Evolutionary conservation across 306 rosid species (phyloP).

Genomic region (Prunus mume): DNA sequence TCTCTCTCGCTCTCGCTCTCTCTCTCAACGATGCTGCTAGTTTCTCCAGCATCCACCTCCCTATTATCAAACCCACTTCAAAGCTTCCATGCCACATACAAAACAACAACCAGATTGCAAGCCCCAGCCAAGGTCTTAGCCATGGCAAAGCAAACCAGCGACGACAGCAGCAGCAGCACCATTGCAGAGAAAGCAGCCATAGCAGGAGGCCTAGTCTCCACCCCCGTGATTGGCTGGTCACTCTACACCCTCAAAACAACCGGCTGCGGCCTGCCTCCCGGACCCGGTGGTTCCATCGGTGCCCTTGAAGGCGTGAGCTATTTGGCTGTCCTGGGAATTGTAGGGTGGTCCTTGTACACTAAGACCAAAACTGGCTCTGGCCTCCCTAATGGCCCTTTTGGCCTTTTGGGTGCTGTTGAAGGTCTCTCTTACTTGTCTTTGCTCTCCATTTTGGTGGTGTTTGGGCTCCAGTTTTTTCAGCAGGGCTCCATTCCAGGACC

Average conservation of each 20-base stretch:
- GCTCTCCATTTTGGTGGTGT: constrained; percentile 62
- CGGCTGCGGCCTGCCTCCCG: constrained; percentile 90
- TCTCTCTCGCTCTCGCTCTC: background rate
- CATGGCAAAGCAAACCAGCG: constrained; percentile 69
- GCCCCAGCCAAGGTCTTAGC: constrained; percentile 32
- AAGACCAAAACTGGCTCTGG: constrained; percentile 86
- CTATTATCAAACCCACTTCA: constrained; percentile 4
- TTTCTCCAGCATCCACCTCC: constrained; percentile 26
- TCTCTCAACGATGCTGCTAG: constrained; percentile 43
- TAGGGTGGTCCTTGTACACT: constrained; percentile 78
- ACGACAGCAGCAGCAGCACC: constrained; percentile 25
- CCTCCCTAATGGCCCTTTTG: constrained; percentile 82
- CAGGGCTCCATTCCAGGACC: constrained; percentile 86
- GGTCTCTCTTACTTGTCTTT: constrained; percentile 64
- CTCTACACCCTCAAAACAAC: constrained; percentile 90
- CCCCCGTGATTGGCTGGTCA: constrained; percentile 86
- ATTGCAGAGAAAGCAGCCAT: constrained; percentile 59
- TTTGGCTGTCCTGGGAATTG: constrained; percentile 65
- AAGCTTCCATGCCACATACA: constrained; percentile 5
- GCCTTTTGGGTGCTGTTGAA: constrained; percentile 84
- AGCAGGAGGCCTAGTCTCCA: constrained; percentile 68
- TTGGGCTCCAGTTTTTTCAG: constrained; percentile 74
- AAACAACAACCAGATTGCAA: constrained; percentile 5
- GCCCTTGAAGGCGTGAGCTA: constrained; percentile 92
- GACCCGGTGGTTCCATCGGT: constrained; percentile 87